phyloP scores from a whole-genome alignment of 2,329 filamentous ascomycete species.

The Diplodia intermedia region DNA sequence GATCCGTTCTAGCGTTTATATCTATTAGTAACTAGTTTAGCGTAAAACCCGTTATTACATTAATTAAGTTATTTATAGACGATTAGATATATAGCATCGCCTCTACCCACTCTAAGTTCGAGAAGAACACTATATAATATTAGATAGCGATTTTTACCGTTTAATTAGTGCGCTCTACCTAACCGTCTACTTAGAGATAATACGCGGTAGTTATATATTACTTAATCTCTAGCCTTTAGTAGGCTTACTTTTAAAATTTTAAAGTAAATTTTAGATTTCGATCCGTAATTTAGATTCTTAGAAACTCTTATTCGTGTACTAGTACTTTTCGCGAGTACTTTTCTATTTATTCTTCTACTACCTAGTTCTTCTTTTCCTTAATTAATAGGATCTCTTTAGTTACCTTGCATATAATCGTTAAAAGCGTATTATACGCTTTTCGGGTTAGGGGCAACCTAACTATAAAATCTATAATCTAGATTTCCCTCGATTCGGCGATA shows the following conservation, averaged over 20 bases:
- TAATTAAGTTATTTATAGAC: neutral
- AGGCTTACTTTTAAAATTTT: neutral
- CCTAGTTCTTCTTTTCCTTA: neutral
- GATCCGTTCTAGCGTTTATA: too few species aligned
- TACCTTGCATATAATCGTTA: neutral
- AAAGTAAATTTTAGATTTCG: neutral
- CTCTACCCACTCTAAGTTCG: neutral
- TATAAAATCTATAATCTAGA: too few species aligned
- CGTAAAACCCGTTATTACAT: too few species aligned
- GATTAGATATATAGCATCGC: neutral
- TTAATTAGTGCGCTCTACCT: neutral
- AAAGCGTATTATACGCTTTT: neutral
- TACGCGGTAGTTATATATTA: neutral
- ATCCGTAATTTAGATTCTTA: neutral
- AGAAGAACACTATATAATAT: neutral
- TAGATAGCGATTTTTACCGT: neutral
- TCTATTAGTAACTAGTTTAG: too few species aligned
- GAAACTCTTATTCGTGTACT: neutral
- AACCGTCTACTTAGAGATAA: neutral
- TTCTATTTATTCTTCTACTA: too few species aligned
- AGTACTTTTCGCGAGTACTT: too few species aligned
- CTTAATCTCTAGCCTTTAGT: too few species aligned
- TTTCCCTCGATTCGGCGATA: too few species aligned
- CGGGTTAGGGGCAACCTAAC: neutral
- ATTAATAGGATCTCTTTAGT: neutral